Conservation (phyloP, 129 eudicot species). For the Flaveria brownii region DNA sequence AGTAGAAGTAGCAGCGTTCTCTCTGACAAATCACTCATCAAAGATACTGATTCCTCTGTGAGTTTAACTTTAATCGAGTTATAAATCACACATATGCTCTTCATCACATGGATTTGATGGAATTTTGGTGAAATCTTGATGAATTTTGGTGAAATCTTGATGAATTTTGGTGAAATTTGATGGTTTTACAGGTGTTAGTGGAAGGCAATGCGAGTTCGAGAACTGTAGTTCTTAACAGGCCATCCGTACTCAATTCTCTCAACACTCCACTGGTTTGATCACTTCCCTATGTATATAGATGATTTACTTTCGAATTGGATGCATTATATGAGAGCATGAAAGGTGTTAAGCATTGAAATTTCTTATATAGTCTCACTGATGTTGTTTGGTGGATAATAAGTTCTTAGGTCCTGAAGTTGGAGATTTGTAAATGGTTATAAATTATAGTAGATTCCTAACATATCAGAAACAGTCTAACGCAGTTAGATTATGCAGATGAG, state of each 20-base stretch:
- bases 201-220: conserved; percentile 57
- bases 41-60: conserved; percentile 28
- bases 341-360: neutral
- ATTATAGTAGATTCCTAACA: neutral
- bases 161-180: neutral
- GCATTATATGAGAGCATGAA: neutral
- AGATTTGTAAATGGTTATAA: too few relatives aligned
- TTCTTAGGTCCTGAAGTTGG: too few relatives aligned
- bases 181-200: conserved; percentile 42
- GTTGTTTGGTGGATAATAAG: too few relatives aligned
- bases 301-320: neutral
- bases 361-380: too few relatives aligned
- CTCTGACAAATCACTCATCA: conserved; percentile 4
- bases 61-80: neutral
- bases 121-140: neutral
- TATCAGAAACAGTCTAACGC: neutral
- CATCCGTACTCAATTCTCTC: conserved; percentile 58
- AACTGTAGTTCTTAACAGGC: conserved; percentile 66
- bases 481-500: conserved; percentile 40
- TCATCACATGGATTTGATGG: neutral
- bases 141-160: neutral
- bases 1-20: conserved; percentile 10
- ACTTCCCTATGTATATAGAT: neutral
- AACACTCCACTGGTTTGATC: conserved; percentile 45
- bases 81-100: neutral